These are phyloP conservation scores for Platanthera guangdongensis DNA, from an alignment of 106 monocot genomes.

Conservation along the genomic window DNA sequence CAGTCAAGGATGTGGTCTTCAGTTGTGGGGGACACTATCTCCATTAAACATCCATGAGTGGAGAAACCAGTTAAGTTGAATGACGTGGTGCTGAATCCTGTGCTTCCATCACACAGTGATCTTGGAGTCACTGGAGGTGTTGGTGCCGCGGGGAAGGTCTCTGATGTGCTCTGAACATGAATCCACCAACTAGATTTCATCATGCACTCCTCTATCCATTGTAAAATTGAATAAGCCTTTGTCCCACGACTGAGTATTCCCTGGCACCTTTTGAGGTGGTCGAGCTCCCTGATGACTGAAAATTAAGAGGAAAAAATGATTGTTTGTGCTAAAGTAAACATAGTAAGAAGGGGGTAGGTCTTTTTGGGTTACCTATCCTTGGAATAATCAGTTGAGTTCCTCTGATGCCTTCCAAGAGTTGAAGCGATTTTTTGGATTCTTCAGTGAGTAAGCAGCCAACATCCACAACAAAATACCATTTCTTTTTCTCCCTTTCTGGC, in stretches of 20 bases:
- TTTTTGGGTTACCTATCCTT: slow-evolving; percentile 51
- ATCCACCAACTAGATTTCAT: slow-evolving; percentile 73
- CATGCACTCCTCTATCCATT: slow-evolving; percentile 94
- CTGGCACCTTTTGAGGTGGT: slow-evolving; percentile 27
- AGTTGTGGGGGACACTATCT: slow-evolving; percentile 73
- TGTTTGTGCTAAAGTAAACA: background rate
- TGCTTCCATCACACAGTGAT: slow-evolving; percentile 10
- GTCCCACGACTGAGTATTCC: slow-evolving; percentile 17
- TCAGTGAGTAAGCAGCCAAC: slow-evolving; percentile 55
- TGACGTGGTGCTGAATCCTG: background rate
- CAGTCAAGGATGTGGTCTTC: slow-evolving; percentile 89
- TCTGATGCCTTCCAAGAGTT: slow-evolving; percentile 72
- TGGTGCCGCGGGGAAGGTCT: slow-evolving; percentile 43
- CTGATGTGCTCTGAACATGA: slow-evolving; percentile 78
- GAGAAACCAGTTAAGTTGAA: slow-evolving; percentile 19
- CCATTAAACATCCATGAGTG: slow-evolving; percentile 30
- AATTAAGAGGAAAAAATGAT: background rate
- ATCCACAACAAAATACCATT: slow-evolving; percentile 79
- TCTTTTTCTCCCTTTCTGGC: slow-evolving; percentile 28
- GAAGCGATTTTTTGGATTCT: slow-evolving; percentile 70
- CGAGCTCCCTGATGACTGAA: slow-evolving; percentile 34
- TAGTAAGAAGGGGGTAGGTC: background rate
- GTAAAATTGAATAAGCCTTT: slow-evolving; percentile 44
- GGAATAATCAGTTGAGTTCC: slow-evolving; percentile 84
- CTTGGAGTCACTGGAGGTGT: slow-evolving; percentile 38